Base-by-base conservation (phyloP, 2,329 filamentous ascomycete genomes). In the Sporothrix mexicana region DNA sequence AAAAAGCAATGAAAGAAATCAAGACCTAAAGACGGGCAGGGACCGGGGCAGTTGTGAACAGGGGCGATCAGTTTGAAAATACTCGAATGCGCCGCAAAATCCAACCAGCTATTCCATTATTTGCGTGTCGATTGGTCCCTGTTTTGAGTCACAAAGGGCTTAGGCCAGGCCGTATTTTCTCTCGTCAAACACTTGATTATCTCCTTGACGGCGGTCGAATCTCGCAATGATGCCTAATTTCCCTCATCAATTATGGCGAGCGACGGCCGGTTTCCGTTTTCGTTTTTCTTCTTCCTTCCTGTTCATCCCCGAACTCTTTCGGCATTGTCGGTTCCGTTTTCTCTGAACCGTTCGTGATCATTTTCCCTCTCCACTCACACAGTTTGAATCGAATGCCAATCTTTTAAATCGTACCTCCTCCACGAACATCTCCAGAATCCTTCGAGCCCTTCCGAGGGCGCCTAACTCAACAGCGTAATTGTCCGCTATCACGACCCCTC, bases 391-490 rank as follows among this genome's bases (percentile, higher is more conserved):
- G 25, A 36, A 30, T 3, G 25, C 8, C 57, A 62, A 62, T 43
- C 57, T 41, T 47, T n/a, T n/a, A n/a, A n/a, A n/a, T n/a, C n/a
- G n/a, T 43, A 7, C 41, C 12, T 20, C 3, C 61, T 47, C 20
- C 20, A 45, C 36, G 17, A n/a, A 36, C 59, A 64, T 43, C 30
- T 62, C 36, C 8, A n/a, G 9, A 2, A 61, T 43, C 59, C 10
- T 47, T 13, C 13, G 23, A 43, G 20, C 25, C 12, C 10, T 47
- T 45, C 25, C 4, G 41, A 47, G 9, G 61, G 12, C 13, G 47
- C 43, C 23, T 67, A n/a, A 51, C 64, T 51, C 45, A 67, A 51
- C 23, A 49, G 45, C 64, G 45, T 51, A 67, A 67, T 8, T n/a
- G 45, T 36, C 64, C 45, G 47, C 45, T 30, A 36, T 66, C n/a